These are phyloP conservation scores for Penicillium capsulatum DNA, from an alignment of 2,329 filamentous ascomycete genomes.

Conservation along the genomic window DNA sequence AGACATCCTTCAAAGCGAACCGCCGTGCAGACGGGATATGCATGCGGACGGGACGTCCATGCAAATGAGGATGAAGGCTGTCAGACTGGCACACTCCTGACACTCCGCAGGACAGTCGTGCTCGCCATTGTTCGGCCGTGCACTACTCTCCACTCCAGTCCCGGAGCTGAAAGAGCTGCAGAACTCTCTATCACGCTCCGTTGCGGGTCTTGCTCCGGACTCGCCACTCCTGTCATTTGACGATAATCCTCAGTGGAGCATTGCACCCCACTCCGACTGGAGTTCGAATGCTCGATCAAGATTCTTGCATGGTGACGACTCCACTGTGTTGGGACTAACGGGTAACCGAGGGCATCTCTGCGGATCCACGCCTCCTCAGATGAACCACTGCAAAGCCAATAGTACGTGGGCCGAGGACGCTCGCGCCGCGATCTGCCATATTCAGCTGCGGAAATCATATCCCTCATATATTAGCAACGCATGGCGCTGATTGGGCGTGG, in stretches of 20 bases:
- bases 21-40: constrained; percentile 1
- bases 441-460: constrained; percentile 1
- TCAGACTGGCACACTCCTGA: no score
- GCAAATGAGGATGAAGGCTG: constrained; percentile 2
- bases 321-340: constrained; percentile 1
- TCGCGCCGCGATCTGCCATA: not conserved
- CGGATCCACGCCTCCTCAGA: constrained; percentile 2
- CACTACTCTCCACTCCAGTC: constrained; percentile 14
- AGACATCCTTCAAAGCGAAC: not conserved
- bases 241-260: constrained; percentile 1
- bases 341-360: not conserved
- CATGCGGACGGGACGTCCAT: constrained; percentile 1
- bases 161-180: constrained; percentile 9
- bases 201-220: not conserved
- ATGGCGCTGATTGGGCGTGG: constrained; percentile 2
- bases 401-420: not conserved
- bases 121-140: constrained; percentile 3
- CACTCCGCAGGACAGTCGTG: not conserved
- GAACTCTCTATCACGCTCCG: constrained; percentile 1
- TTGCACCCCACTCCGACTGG: not conserved
- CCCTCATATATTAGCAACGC: constrained; percentile 1
- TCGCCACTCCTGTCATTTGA: constrained; percentile 1
- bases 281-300: constrained; percentile 2
- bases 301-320: constrained; percentile 3
- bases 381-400: constrained; percentile 3